A percentile compares a stretch with the other conserved stretches of the same genome.
These are phyloP conservation scores for Mantamonas sphyraenae DNA, from an alignment of 78 protist species.

Conservation along the genomic window DNA sequence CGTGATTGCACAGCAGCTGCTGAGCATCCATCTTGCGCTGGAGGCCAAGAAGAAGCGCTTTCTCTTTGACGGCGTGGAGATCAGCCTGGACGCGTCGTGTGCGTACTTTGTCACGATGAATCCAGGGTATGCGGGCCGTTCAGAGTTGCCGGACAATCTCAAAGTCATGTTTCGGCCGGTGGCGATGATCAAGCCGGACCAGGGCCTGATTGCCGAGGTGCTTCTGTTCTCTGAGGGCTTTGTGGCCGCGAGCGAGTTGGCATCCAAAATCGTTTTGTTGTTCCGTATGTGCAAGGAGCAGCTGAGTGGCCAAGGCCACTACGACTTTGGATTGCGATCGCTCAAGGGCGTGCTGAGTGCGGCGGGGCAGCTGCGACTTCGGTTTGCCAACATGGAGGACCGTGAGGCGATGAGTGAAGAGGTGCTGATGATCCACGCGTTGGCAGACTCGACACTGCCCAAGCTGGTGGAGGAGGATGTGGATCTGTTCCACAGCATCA, in stretches of 20 bases:
- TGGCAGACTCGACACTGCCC: constrained; percentile 68
- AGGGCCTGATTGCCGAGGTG: constrained; percentile 69
- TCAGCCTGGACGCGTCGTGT: constrained; percentile 37
- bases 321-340: constrained; percentile 86
- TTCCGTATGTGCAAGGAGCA: constrained; percentile 74
- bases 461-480: constrained; percentile 48
- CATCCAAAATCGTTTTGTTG: constrained; percentile 65
- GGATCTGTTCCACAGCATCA: constrained; percentile 47
- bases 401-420: constrained; percentile 60
- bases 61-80: constrained; percentile 27
- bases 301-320: constrained; percentile 77
- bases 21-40: constrained; percentile 20
- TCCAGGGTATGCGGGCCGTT: constrained; percentile 89
- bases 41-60: background rate
- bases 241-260: constrained; percentile 25
- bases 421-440: constrained; percentile 62
- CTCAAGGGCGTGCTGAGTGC: constrained; percentile 65
- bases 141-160: constrained; percentile 79
- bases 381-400: constrained; percentile 25
- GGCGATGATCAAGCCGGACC: constrained; percentile 69
- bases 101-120: constrained; percentile 87
- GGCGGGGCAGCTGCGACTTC: constrained; percentile 43
- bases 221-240: constrained; percentile 69
- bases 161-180: constrained; percentile 72
- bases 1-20: constrained; percentile 67